Conservation (phyloP, 163 green algal species). For the Trebouxiophyceae sp. region DNA sequence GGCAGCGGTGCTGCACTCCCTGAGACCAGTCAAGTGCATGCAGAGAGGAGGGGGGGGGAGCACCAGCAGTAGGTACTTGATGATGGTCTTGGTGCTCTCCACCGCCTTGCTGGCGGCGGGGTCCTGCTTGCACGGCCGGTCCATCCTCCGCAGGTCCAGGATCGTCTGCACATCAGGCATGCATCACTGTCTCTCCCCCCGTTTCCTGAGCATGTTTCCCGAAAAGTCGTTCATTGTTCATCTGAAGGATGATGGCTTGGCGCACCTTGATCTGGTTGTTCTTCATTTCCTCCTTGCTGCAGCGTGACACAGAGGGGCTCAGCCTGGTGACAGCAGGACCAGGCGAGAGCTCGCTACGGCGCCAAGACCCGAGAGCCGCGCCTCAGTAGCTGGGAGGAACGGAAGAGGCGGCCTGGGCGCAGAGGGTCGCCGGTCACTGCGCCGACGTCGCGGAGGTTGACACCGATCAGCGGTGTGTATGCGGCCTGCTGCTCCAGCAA, state of each 20-base stretch:
- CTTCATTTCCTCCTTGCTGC: constrained; percentile 7
- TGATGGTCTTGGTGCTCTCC: background rate
- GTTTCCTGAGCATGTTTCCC: background rate
- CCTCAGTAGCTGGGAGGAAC: constrained; percentile 10
- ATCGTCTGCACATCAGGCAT: constrained; percentile 6
- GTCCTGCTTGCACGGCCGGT: constrained; percentile 15
- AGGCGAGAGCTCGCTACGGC: too few species aligned
- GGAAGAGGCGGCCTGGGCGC: background rate
- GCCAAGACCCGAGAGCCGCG: too few species aligned
- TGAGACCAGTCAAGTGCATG: too few species aligned
- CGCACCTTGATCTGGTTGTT: constrained; percentile 1
- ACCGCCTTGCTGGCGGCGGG: background rate
- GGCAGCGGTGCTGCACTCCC: too few species aligned
- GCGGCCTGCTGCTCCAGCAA: background rate
- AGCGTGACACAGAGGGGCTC: too few species aligned
- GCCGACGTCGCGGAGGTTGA: constrained; percentile 13
- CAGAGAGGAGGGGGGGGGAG: too few species aligned
- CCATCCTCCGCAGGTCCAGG: constrained; percentile 14
- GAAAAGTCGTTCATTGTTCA: background rate
- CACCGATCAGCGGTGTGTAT: background rate
- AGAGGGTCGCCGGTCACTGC: background rate
- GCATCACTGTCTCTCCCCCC: background rate
- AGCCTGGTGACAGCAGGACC: too few species aligned
- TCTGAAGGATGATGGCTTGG: background rate
- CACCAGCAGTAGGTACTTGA: constrained; percentile 1